Base-by-base conservation (phyloP, 2,329 filamentous ascomycete genomes). In the Xylaria sp. region DNA sequence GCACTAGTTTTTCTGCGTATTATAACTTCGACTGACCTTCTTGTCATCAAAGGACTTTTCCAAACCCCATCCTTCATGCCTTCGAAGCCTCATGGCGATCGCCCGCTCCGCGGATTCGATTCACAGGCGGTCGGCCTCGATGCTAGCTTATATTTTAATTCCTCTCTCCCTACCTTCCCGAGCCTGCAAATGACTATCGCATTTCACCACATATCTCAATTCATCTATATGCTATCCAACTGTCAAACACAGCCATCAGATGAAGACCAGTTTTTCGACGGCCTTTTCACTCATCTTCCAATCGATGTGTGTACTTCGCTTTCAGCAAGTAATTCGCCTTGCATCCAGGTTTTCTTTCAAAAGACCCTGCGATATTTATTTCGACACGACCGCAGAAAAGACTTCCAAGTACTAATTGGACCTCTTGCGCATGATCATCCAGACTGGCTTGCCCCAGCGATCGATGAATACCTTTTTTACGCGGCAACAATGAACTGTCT, bases 391-490 rank as follows among this genome's bases (percentile, higher is more conserved):
- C 27, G 50, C 4, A 53, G 50, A 35, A 18, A 53, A n/a, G 16
- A 32, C 1, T 32, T 53, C 9, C 13, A 53, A 53, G 5, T n/a
- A 9, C 12, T 35, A 16, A n/a, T 53, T n/a, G 27, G 18, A n/a
- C 25, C 50, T 53, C 16, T 29, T 32, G 50, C 6, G 27, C 50
- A 32, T 53, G 25, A 53, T 53, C 27, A 53, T n/a, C 50, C 50
- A 18, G 27, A 53, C 27, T 53, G 50, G 50, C 50, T 53, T 16
- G 27, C 27, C 27, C 16, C 50, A 5, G 6, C 27, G 6, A 16
- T 18, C 13, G 1, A 3, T 6, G n/a, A 29, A 29, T 32, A 9
- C 32, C 13, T 53, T 32, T 29, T 51, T 9, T 32, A 53, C 16
- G 50, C 50, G 25, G 27, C 27, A 3, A 10, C 27, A 32, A n/a